Evolutionary conservation across 2,329 filamentous ascomycete genomes (phyloP).

Genomic region (Colletotrichum lini): DNA sequence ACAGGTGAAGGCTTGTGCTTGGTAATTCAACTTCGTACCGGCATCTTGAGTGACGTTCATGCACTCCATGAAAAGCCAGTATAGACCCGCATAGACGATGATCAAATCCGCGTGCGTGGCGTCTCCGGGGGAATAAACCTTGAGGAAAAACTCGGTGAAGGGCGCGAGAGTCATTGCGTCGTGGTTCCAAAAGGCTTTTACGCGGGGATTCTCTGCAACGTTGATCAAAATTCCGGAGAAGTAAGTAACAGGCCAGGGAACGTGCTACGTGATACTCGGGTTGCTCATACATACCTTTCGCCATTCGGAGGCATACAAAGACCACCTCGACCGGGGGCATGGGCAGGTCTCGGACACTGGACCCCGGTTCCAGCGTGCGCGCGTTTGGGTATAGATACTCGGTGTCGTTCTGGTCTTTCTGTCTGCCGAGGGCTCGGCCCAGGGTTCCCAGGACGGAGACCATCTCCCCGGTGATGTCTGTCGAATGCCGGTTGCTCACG

Average conservation of each 20-base stretch:
- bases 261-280: too few relatives aligned
- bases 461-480: constrained; percentile 44
- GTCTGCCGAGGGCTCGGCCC: constrained; percentile 26
- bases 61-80: constrained; percentile 45
- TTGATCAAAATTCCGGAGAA: not conserved
- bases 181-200: constrained; percentile 25
- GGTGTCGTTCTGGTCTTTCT: constrained; percentile 18
- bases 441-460: constrained; percentile 41
- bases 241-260: too few relatives aligned
- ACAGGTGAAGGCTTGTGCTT: constrained; percentile 40
- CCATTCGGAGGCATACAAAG: constrained; percentile 38
- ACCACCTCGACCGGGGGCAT: constrained; percentile 41
- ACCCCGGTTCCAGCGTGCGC: constrained; percentile 25
- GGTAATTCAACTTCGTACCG: constrained; percentile 33
- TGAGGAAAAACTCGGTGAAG: constrained; percentile 45
- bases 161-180: constrained; percentile 24
- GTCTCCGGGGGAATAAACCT: constrained; percentile 43
- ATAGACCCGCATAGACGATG: constrained; percentile 43
- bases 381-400: constrained; percentile 31
- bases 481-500: constrained; percentile 39
- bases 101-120: constrained; percentile 44
- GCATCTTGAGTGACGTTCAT: constrained; percentile 30
- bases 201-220: not conserved
- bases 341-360: constrained; percentile 28
- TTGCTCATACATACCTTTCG: constrained; percentile 14